Percentiles rank a stretch among this genome's conserved stretches.
Evolutionary conservation across 2,329 filamentous ascomycete genomes (phyloP).

Genomic region (Trichoderma gracile): DNA sequence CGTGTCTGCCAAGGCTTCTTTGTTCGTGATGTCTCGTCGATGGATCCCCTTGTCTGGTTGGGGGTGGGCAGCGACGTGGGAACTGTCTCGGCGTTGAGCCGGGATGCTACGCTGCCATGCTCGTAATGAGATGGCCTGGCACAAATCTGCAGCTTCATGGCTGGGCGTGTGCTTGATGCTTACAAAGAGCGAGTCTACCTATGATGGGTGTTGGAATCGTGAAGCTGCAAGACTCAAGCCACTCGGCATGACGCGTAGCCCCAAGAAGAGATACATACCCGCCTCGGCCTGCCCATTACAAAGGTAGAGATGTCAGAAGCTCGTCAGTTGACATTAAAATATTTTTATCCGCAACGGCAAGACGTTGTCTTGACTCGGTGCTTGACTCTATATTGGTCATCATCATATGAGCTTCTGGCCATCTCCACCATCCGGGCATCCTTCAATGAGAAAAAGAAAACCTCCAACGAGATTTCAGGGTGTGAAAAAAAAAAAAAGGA

Average conservation of each 20-base stretch:
- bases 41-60: no score
- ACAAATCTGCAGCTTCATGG: neutral
- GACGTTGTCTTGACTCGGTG: slow-evolving; percentile 62
- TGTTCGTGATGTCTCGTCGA: no score
- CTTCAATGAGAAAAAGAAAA: slow-evolving; percentile 34
- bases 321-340: slow-evolving; percentile 27
- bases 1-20: no score
- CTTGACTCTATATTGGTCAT: slow-evolving; percentile 97
- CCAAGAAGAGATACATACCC: neutral
- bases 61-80: neutral
- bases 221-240: neutral
- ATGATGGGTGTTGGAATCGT: no score
- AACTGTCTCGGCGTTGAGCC: neutral
- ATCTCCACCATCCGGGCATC: slow-evolving; percentile 24
- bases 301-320: slow-evolving; percentile 12
- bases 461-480: slow-evolving; percentile 47
- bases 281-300: neutral
- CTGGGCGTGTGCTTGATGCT: neutral
- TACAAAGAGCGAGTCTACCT: neutral
- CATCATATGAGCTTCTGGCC: slow-evolving; percentile 74
- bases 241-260: neutral
- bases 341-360: slow-evolving; percentile 38
- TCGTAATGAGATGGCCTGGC: neutral
- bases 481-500: slow-evolving; percentile 38
- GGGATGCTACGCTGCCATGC: neutral